Percentiles rank a stretch among this genome's conserved stretches.
Conservation (phyloP, 805 yeast species). For the Lipomyces kockii region DNA sequence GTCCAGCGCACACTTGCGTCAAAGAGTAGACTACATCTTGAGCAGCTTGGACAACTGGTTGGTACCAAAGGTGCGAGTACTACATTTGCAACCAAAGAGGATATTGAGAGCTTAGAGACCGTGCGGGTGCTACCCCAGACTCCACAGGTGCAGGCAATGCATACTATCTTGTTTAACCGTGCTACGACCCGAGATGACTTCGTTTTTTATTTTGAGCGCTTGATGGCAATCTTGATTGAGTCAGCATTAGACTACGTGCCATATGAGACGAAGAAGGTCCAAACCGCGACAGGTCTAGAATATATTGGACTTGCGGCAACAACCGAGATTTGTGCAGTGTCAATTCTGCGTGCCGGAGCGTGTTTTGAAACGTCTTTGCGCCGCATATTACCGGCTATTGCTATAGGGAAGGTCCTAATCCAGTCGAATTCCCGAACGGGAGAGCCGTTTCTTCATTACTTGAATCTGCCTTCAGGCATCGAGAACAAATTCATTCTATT, state of each 20-base stretch:
- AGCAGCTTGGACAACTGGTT: slow-evolving; percentile 64
- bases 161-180: slow-evolving; percentile 66
- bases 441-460: slow-evolving; percentile 90
- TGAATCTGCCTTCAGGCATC: slow-evolving; percentile 61
- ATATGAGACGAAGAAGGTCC: slow-evolving; percentile 47
- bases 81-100: slow-evolving; percentile 13
- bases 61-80: slow-evolving; percentile 8
- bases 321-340: slow-evolving; percentile 37
- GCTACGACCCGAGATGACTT: slow-evolving; percentile 71
- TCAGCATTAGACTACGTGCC: slow-evolving; percentile 50
- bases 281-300: slow-evolving; percentile 50
- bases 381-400: slow-evolving; percentile 74
- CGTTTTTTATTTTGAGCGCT: slow-evolving; percentile 81
- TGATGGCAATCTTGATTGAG: slow-evolving; percentile 68
- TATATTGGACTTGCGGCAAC: slow-evolving; percentile 44
- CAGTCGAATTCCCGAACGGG: slow-evolving; percentile 90
- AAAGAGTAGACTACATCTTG: slow-evolving; percentile 71
- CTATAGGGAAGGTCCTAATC: slow-evolving; percentile 80
- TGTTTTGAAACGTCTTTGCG: slow-evolving; percentile 82
- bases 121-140: slow-evolving; percentile 49
- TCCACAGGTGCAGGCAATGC: slow-evolving; percentile 73
- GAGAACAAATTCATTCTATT: slow-evolving; percentile 54
- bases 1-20: slow-evolving; percentile 68
- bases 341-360: slow-evolving; percentile 75
- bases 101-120: slow-evolving; percentile 28